A percentile compares a stretch with the other conserved stretches of the same genome.
Conservation (phyloP, 768 basidiomycete genomes). For the Podaxis rugospora region DNA sequence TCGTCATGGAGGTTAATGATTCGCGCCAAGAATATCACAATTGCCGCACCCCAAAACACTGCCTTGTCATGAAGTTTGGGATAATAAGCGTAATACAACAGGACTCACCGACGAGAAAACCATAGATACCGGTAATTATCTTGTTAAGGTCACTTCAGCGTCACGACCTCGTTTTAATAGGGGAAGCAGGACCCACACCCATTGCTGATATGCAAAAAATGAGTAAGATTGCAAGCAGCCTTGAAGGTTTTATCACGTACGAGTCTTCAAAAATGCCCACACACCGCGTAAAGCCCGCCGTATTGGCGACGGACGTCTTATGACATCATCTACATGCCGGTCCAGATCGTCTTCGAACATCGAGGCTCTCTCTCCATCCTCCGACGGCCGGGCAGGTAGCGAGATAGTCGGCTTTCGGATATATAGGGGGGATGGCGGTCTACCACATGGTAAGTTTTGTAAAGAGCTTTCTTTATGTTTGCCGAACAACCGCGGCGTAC, state of each 20-base stretch:
- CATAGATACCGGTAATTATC: constrained; percentile 70
- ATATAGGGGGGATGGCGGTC: constrained; percentile 68
- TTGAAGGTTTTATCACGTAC: constrained; percentile 32
- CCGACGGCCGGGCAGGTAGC: constrained; percentile 33
- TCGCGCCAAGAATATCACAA: constrained; percentile 67
- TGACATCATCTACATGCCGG: constrained; percentile 73
- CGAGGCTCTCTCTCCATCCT: constrained; percentile 26
- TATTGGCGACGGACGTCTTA: constrained; percentile 55
- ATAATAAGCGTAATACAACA: background rate
- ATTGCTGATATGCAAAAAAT: constrained; percentile 39
- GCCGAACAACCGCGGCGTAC: constrained; percentile 27
- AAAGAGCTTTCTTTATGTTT: background rate
- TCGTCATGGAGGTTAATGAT: constrained; percentile 69
- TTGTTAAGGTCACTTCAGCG: constrained; percentile 19
- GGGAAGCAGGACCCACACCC: constrained; percentile 44
- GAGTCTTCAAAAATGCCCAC: constrained; percentile 84
- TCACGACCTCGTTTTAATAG: background rate
- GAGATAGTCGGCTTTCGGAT: constrained; percentile 65
- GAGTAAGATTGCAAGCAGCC: background rate
- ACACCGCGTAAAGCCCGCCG: constrained; percentile 62
- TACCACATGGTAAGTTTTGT: constrained; percentile 18
- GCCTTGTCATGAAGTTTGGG: constrained; percentile 8
- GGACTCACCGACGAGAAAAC: constrained; percentile 60
- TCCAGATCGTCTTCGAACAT: constrained; percentile 50
- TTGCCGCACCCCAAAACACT: constrained; percentile 87